Evolutionary conservation across 192 early-diverging fungal genomes (phyloP), one percentile per base, ranked within the genome.

Genomic region (Spinellus fusiger): DNA sequence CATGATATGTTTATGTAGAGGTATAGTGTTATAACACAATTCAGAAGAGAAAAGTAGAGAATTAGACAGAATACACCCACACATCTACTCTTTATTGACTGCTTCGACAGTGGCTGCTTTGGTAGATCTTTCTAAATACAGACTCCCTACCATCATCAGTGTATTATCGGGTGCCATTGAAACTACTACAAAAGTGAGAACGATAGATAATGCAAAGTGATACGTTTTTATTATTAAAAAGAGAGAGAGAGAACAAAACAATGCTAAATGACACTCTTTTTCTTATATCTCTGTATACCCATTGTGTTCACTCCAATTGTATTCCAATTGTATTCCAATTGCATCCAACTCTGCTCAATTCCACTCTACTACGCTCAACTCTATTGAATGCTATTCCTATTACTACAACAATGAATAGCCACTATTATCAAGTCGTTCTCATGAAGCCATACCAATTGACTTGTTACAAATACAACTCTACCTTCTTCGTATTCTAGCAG

Each of bases 391-490:
- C n/a, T n/a, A n/a, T n/a, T n/a, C n/a, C n/a, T n/a, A n/a, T n/a
- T n/a, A n/a, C n/a, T n/a, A n/a, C n/a, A n/a, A n/a, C n/a, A n/a
- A n/a, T n/a, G n/a, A 31, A 54, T 31, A 28, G 29, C 29, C 53
- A 3, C 15, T 54, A 3, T 32, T 28, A 3, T 20, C 20, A 61
- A 51, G 65, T 66, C 71, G 69, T 3, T 40, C 60, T 13, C 84
- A 87, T 50, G 72, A 80, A 1, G 54, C 47, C 16, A 55, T 79
- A 15, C 75, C 84, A 7, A 57, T 71, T 10, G 77, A 90, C 32
- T 64, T 86, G 18, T 77, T 90, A 58, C 88, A 95, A 59, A 91
- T 90, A 18, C 91, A 93, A 69, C 74, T 89, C 12, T 89, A 91
- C 63, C 65, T 93, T 26, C 77, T 93, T 50, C 78, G 86, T 55